Evolutionary conservation across 768 basidiomycete genomes (phyloP).

Genomic region (Tremella yokohamensis): DNA sequence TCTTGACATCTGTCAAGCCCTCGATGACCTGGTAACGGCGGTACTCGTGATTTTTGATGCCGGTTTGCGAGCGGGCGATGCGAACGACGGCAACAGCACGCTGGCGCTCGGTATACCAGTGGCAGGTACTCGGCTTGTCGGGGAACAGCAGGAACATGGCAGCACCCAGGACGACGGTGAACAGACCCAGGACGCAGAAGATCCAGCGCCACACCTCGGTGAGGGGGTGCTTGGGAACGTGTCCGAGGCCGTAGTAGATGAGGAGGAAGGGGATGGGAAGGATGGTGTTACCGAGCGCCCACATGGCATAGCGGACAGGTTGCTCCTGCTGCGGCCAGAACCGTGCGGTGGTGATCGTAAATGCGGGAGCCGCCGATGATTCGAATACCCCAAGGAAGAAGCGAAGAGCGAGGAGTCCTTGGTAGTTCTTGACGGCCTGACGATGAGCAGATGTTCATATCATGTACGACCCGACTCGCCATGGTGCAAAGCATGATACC

Average conservation of each 20-base stretch:
- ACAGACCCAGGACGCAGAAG: constrained; percentile 3
- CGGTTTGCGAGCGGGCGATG: constrained; percentile 3
- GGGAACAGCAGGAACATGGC: constrained; percentile 2
- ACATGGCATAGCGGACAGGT: background rate
- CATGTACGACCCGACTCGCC: background rate
- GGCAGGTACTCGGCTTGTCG: constrained; percentile 2
- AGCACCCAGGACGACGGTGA: background rate
- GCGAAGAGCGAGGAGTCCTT: constrained; percentile 2
- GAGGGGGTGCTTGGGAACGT: constrained; percentile 1
- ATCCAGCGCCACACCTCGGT: constrained; percentile 1
- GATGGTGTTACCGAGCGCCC: constrained; percentile 4
- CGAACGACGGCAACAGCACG: constrained; percentile 1
- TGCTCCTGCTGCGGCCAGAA: constrained; percentile 3
- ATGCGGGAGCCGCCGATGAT: background rate
- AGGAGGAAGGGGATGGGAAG: constrained; percentile 5
- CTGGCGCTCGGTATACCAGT: constrained; percentile 1
- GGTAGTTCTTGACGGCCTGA: constrained; percentile 3
- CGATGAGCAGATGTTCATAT: background rate
- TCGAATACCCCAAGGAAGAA: background rate
- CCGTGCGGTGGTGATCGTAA: background rate
- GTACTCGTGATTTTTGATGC: constrained; percentile 1
- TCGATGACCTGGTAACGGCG: background rate
- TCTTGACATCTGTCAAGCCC: constrained; percentile 5
- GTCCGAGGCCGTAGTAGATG: background rate
- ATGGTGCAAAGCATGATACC: constrained; percentile 4